Conservation (phyloP, 768 basidiomycete species). For the Ramaria sp. region DNA sequence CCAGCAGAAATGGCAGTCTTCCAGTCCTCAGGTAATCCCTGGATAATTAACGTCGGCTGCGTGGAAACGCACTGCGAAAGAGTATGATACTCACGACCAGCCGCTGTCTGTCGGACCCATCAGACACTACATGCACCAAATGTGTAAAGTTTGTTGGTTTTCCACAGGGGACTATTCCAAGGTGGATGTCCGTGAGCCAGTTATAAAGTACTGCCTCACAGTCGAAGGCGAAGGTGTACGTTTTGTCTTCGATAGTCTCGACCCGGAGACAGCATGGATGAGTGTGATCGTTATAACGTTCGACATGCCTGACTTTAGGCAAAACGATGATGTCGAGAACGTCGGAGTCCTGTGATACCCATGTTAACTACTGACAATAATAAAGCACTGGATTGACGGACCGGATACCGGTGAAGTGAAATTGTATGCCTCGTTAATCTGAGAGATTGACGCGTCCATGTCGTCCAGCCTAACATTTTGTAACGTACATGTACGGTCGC, state of each 20-base stretch:
- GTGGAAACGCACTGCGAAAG: neutral
- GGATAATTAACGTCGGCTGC: neutral
- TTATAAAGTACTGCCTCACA: neutral
- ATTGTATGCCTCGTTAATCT: neutral
- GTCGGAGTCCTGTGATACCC: neutral
- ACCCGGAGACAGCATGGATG: neutral
- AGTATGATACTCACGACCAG: neutral
- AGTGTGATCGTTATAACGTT: neutral
- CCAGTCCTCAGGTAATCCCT: slow-evolving; percentile 3
- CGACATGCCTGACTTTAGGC: slow-evolving; percentile 1
- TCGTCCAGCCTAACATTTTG: neutral
- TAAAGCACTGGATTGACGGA: neutral
- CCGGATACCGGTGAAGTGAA: slow-evolving; percentile 1
- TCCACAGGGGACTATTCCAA: neutral
- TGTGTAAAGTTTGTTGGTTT: slow-evolving; percentile 2
- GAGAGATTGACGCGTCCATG: neutral
- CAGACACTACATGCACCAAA: neutral
- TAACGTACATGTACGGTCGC: neutral
- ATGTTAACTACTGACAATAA: neutral
- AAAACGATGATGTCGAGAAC: slow-evolving; percentile 1
- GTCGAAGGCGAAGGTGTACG: neutral
- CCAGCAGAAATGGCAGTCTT: neutral
- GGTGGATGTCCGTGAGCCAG: slow-evolving; percentile 3
- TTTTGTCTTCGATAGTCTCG: neutral
- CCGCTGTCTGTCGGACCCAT: neutral